Base-by-base conservation (phyloP, 129 eudicot genomes). In the Artemisia annua region DNA sequence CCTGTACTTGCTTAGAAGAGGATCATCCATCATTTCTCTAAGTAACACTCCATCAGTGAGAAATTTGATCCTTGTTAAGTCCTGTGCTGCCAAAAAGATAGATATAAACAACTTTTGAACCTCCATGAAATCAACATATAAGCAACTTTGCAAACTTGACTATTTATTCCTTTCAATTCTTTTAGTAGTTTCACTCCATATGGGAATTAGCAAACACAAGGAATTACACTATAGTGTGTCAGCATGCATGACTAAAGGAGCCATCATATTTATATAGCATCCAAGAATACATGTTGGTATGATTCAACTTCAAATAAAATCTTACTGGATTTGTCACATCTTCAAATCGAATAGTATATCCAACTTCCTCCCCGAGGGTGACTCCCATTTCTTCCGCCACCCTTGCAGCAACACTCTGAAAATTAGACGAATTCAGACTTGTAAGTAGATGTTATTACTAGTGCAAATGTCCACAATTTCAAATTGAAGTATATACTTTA, bases 1-100 rank as follows among this genome's bases (percentile, higher is more conserved):
- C 98, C 96, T 90, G 68, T 94, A 94, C 81, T 87, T 90, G 89
- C 87, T 87, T 80, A 94, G 48, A 43, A 94, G 97, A 70, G 99
- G 99, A 86, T 94, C 99, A 78, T 86, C 89, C 97, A 94, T 94
- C 99, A 94, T 94, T 83, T 94, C 97, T 73, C 99, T 81, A 15
- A 94, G 85, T 85, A 94, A 81, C 24, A 94, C 99, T 68, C 99
- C 99, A 86, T 94, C 99, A 0, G 99, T 88, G 22, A 94, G 96
- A 86, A 90, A 94, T 67, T 94, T 94, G 83, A 94, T 83, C 96
- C 91, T 86, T 15, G 99, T 94, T 58, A 83, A 63, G 58, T 85
- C 93, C 99, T 90, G 88, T 67, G 63, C 82, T 80, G 63, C 68
- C 86, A 90, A 66, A 74, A 79, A 70, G 72, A 53, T 20, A 28